Base-by-base conservation (phyloP, 768 basidiomycete species). In the Auricularia cornea region DNA sequence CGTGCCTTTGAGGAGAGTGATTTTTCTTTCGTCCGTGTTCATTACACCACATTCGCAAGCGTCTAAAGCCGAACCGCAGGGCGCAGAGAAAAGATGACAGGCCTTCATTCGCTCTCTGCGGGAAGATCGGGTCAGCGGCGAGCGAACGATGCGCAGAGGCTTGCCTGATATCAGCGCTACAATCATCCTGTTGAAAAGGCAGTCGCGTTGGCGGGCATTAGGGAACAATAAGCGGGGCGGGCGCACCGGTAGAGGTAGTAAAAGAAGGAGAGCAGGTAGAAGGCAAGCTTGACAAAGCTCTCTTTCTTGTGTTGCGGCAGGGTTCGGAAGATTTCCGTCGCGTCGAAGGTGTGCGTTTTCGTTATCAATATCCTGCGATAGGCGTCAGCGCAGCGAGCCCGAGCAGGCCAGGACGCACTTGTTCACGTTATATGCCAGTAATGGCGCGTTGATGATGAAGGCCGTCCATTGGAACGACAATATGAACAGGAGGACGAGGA, bases 301-400 rank as follows among this genome's bases (percentile, higher is more conserved):
- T 95, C 96, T 72, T 93, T 97, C 80, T 99, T 99, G 78, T 98
- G 97, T 41, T 83, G 86, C 12, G 89, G 84, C 57, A 98, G 78
- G 62, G 95, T 94, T 68, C 97, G 85, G 83, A 99, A 99, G 67
- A 98, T 99, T 78, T 99, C 97, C 28, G 96, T 98, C 62, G 97
- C 97, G 73, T 99, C 97, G 72, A 97, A 98, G 93, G 98, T 97
- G 78, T 98, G 95, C 71, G 89, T 88, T 73, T 93, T 92, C 74
- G 87, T 87, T 68, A 89, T 84, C 72, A 48, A 18, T 23, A 98
- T 94, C 77, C 94, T 97, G 20, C 10, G 71, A 12, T 38, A 62
- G 54, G 31, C 4, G n/a, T 44, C 29, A 44, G 59, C 38, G 38
- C n/a, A 3, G 20, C 44, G 16, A 38, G 44, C 12, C 11, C 44